Percentiles rank a stretch among this genome's conserved stretches.
Evolutionary conservation across 768 basidiomycete species (phyloP).

Genomic region (Hygrocybe coccinea): DNA sequence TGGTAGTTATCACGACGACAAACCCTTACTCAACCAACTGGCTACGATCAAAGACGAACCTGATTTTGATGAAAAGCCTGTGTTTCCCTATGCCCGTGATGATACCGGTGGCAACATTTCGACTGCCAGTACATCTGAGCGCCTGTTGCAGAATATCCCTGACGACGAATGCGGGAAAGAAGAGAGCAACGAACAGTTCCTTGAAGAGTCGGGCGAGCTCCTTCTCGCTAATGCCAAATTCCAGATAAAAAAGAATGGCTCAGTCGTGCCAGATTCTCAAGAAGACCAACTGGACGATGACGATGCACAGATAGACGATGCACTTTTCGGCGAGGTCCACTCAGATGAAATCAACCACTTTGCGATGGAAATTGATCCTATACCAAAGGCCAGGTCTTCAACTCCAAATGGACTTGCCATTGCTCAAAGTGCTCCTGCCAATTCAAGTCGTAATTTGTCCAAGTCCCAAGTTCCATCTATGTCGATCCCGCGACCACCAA

Average conservation of each 20-base stretch:
- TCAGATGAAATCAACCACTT: not conserved
- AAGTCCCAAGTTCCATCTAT: no score
- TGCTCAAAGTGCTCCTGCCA: no score
- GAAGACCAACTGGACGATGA: slow-evolving; percentile 6
- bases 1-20: not conserved
- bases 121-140: no score
- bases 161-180: no score
- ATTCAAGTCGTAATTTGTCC: no score
- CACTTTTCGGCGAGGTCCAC: not conserved
- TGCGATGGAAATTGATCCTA: not conserved
- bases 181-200: no score
- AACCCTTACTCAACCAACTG: not conserved
- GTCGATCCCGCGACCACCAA: no score
- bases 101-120: not conserved
- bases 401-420: not conserved
- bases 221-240: not conserved
- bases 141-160: no score
- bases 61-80: not conserved
- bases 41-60: not conserved
- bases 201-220: no score
- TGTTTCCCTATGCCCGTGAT: not conserved
- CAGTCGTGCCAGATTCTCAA: not conserved
- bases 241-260: not conserved
- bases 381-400: not conserved
- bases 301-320: not conserved